Evolutionary conservation across 2,329 filamentous ascomycete genomes (phyloP), one percentile per base, ranked within the genome.

Genomic region (Pestalotiopsis sp.): DNA sequence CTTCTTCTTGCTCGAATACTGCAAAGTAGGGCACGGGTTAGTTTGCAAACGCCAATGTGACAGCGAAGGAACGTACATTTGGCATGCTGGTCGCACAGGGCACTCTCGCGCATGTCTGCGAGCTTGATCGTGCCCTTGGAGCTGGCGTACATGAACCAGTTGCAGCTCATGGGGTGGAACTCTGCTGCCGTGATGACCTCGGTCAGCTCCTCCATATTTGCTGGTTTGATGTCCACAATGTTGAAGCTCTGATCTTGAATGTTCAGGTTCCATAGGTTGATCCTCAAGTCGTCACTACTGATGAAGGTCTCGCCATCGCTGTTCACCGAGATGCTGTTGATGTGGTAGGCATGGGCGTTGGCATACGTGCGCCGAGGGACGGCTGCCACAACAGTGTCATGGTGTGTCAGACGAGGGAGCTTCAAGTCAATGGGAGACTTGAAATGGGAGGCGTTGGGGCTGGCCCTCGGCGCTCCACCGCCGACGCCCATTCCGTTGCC

Each of bases 311-410:
- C 96, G 68, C 95, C 96, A 80, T 99, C 96, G 79, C 95, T 98
- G 86, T 99, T 99, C 77, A 98, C 96, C n/a, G 96, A 98, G 81
- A 99, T 99, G 86, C 96, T 98, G 86, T 99, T 99, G 89, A 99
- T 98, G 83, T 99, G 96, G 81, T 99, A 99, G 73, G 96, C 96
- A 80, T 99, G 96, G 65, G 96, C 96, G 79, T 99, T 99, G 75
- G 96, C 95, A 80, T 98, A 99, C 52, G 95, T 98, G 83, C 95
- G 92, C 75, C 96, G 92, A 63, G 96, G 96, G 49, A 98, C 95
- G 49, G 96, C 96, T 56, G 96, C 96, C 72, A 99, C 95, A 68
- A 99, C 96, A 25, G 96, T 99, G 80, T 99, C 96, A 80, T 99
- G 96, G 79, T 98, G 95, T 77, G 96, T 98, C 80, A 99, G 90